A percentile compares a stretch with the other conserved stretches of the same genome.
phyloP scores from a whole-genome alignment of 108 stramenopile species.

The Skeletonema tropicum region DNA sequence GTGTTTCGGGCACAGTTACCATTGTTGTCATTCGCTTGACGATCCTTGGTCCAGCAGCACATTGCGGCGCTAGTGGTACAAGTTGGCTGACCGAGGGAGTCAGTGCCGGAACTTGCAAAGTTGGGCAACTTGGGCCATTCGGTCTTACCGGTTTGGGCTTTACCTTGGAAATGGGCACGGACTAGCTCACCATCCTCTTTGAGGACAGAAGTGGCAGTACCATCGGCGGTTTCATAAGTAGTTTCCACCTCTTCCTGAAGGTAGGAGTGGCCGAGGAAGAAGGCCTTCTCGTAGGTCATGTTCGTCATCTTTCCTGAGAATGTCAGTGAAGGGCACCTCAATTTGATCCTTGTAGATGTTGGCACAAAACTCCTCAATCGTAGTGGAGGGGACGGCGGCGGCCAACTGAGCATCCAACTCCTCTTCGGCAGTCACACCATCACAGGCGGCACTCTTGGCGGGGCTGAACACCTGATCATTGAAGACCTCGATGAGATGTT shows the following conservation, averaged over 20 bases:
- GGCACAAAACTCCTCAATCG: conserved; percentile 14
- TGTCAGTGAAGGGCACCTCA: conserved; percentile 28
- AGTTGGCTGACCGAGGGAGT: conserved; percentile 1
- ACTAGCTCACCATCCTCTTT: conserved; percentile 34
- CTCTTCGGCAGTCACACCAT: conserved; percentile 18
- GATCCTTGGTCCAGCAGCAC: conserved; percentile 64
- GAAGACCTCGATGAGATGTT: conserved; percentile 29
- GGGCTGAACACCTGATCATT: conserved; percentile 24
- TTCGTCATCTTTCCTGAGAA: conserved; percentile 27
- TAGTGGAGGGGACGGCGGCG: conserved; percentile 2
- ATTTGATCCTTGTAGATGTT: conserved; percentile 12
- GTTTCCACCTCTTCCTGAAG: conserved; percentile 55
- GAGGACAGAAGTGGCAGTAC: conserved; percentile 21
- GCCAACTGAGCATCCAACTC: conserved; percentile 28
- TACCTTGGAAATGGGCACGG: conserved; percentile 28
- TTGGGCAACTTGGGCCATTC: conserved; percentile 42
- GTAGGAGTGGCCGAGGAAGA: neutral
- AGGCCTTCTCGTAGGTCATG: conserved; percentile 40
- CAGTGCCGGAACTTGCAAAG: conserved; percentile 11
- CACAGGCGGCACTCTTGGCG: conserved; percentile 8
- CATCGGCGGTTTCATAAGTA: conserved; percentile 29
- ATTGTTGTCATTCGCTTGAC: conserved; percentile 59
- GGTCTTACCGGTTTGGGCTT: conserved; percentile 10
- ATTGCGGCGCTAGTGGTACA: conserved; percentile 42
- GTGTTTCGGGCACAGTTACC: conserved; percentile 52